Conservation (phyloP, 2,329 filamentous ascomycete genomes). For the Pseudogymnoascus sp. region DNA sequence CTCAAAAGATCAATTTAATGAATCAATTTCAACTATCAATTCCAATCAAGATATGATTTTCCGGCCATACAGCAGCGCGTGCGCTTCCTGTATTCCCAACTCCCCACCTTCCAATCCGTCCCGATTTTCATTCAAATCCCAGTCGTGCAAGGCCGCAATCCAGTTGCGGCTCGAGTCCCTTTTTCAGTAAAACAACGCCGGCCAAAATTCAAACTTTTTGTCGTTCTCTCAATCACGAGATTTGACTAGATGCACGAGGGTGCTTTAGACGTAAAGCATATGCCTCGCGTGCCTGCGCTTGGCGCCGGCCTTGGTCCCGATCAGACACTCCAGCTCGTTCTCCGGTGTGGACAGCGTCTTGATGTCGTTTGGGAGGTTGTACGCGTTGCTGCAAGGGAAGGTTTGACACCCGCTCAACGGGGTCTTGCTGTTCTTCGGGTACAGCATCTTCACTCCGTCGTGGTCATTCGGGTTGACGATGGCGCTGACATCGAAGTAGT, state of each 20-base stretch:
- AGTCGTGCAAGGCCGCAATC: conserved; percentile 1
- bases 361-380: conserved; percentile 45
- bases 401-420: conserved; percentile 41
- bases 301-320: conserved; percentile 20
- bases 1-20: neutral
- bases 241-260: neutral
- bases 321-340: conserved; percentile 38
- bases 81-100: conserved; percentile 5
- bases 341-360: conserved; percentile 45
- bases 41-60: neutral
- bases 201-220: conserved; percentile 6
- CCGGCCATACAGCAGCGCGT: conserved; percentile 6
- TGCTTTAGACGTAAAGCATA: neutral
- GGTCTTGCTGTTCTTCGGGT: conserved; percentile 31
- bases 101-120: neutral
- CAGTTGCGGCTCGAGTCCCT: neutral
- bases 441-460: conserved; percentile 47
- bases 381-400: conserved; percentile 46
- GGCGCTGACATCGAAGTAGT: conserved; percentile 51
- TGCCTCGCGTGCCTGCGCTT: conserved; percentile 13
- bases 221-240: neutral
- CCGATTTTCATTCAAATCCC: neutral
- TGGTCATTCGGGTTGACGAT: conserved; percentile 44
- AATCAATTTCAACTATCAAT: neutral
- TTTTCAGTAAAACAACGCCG: neutral